phyloP scores from a whole-genome alignment of 2,329 filamentous ascomycete species.

The Capronia epimyces region DNA sequence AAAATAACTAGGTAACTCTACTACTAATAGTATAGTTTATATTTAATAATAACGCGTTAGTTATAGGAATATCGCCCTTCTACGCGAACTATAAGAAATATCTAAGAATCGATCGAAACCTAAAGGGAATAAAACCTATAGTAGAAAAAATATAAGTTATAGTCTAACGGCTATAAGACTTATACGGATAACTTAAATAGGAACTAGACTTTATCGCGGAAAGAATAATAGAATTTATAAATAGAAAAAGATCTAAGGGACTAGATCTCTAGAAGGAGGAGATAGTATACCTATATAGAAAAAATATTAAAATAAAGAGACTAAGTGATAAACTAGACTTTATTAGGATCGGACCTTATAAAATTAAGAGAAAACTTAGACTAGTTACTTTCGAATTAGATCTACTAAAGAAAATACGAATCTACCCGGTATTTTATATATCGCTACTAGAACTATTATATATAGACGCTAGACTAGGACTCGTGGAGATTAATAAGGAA shows the following conservation, averaged over 20 bases:
- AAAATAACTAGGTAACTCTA: constrained; percentile 15
- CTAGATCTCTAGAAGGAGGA: constrained; percentile 3
- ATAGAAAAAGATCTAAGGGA: constrained; percentile 13
- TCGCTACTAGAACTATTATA: constrained; percentile 6
- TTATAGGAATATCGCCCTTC: constrained; percentile 9
- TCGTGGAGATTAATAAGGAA: neutral
- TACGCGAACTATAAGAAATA: constrained; percentile 11
- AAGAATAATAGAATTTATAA: constrained; percentile 3
- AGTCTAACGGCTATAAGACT: neutral
- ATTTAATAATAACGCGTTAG: neutral
- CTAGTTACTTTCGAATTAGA: constrained; percentile 11
- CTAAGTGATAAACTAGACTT: constrained; percentile 14
- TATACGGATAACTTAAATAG: constrained; percentile 8
- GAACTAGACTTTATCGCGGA: constrained; percentile 9
- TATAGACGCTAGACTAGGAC: neutral
- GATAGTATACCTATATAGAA: constrained; percentile 10
- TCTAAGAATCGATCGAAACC: neutral
- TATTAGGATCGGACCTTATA: constrained; percentile 12
- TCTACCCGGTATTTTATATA: constrained; percentile 15
- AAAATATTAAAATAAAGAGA: constrained; percentile 20
- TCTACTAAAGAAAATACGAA: constrained; percentile 12
- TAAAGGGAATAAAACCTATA: neutral
- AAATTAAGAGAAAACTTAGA: constrained; percentile 13
- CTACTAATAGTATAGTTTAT: constrained; percentile 3
- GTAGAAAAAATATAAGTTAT: constrained; percentile 2